Evolutionary conservation across 371 early-diverging fungal species (phyloP).

Genomic region (Blastocladiella emersonii): DNA sequence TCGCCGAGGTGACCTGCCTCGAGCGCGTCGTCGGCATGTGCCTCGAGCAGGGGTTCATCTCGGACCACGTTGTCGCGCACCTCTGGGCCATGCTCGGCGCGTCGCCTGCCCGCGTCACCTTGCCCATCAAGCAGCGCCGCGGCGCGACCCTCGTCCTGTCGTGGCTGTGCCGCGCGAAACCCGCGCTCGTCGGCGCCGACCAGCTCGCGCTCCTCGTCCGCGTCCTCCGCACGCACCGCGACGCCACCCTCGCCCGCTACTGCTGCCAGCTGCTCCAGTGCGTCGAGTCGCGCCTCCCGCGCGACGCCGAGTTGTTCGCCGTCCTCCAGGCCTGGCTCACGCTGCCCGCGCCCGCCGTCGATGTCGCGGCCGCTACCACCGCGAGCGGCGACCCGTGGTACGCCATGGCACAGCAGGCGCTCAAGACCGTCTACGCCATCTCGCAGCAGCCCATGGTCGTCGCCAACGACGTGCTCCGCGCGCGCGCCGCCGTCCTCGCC

Average conservation of each 20-base stretch:
- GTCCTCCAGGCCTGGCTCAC: no score
- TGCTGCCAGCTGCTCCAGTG: background rate
- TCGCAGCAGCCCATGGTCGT: conserved; percentile 76
- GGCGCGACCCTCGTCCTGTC: conserved; percentile 83
- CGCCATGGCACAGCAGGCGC: conserved; percentile 71
- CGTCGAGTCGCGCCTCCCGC: background rate
- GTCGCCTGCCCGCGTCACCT: conserved; percentile 37
- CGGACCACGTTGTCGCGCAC: conserved; percentile 52
- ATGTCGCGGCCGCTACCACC: no score
- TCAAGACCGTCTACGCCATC: conserved; percentile 75
- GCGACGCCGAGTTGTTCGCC: background rate
- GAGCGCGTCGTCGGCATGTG: conserved; percentile 72
- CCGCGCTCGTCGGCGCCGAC: conserved; percentile 26
- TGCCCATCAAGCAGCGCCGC: conserved; percentile 57
- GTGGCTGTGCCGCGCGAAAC: conserved; percentile 76
- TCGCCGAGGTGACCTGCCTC: conserved; percentile 85
- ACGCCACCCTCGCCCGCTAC: background rate
- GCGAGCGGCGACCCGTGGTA: conserved; percentile 8
- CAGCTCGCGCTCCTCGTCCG: background rate
- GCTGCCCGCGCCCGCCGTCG: no score
- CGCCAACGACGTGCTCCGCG: conserved; percentile 54
- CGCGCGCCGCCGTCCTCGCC: conserved; percentile 41
- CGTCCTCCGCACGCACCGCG: background rate
- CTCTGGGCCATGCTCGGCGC: conserved; percentile 74
- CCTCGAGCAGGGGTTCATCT: conserved; percentile 42